Percentiles rank a stretch among this genome's conserved stretches.
Conservation (phyloP, 1,284 basidiomycete species). For the Tilletia walkeri region DNA sequence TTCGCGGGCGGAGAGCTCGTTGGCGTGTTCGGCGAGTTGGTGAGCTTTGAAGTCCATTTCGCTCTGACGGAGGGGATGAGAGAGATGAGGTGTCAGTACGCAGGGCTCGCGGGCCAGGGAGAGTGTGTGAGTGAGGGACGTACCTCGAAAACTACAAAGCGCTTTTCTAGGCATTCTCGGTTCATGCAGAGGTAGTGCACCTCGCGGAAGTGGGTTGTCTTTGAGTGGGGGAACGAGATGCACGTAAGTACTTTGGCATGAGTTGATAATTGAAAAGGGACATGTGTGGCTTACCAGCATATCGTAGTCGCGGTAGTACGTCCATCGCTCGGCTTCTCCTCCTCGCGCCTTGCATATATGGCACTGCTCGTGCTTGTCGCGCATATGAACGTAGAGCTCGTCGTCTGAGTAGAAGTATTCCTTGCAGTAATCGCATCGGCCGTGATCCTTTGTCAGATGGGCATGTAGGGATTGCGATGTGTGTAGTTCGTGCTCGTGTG, state of each 20-base stretch:
- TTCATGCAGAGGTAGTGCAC: constrained; percentile 77
- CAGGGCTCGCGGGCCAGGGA: neutral
- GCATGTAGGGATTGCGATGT: constrained; percentile 67
- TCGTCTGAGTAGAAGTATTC: constrained; percentile 87
- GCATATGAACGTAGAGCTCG: constrained; percentile 90
- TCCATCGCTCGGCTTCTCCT: constrained; percentile 45
- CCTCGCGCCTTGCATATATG: constrained; percentile 69
- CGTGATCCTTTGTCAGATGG: constrained; percentile 75
- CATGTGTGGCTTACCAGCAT: constrained; percentile 41
- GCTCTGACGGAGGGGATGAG: constrained; percentile 53
- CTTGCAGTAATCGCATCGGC: constrained; percentile 85
- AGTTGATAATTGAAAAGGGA: neutral
- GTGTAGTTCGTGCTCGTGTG: constrained; percentile 90
- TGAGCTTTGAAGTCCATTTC: constrained; percentile 88
- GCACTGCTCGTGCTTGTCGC: constrained; percentile 91
- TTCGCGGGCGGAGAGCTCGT: constrained; percentile 74
- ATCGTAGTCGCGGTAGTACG: constrained; percentile 46
- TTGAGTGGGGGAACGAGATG: neutral
- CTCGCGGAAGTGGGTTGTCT: constrained; percentile 52
- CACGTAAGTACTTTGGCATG: neutral
- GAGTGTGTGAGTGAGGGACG: neutral
- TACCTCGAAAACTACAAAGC: constrained; percentile 84
- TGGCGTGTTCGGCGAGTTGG: constrained; percentile 80
- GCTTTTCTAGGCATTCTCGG: constrained; percentile 73
- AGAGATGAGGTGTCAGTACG: neutral